Conservation (phyloP, 257 asterid species). For the Eucommia ulmoides region DNA sequence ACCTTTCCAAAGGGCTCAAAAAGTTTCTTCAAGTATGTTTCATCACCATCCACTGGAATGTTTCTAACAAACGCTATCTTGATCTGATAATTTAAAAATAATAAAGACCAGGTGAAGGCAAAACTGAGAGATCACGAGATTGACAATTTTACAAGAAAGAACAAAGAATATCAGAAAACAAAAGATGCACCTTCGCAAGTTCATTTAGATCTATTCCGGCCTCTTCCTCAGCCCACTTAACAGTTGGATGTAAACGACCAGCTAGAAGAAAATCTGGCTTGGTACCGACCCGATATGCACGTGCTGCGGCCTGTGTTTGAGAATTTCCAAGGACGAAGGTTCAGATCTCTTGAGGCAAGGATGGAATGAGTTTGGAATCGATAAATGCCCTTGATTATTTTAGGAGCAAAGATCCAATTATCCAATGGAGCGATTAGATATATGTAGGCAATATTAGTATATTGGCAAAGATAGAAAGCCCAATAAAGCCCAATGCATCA, state of each 20-base stretch:
- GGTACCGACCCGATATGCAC: slow-evolving; percentile 71
- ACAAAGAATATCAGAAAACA: slow-evolving; percentile 6
- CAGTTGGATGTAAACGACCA: slow-evolving; percentile 73
- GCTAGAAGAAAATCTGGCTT: slow-evolving; percentile 74
- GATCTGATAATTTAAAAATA: slow-evolving; percentile 41
- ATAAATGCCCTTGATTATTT: slow-evolving; percentile 17
- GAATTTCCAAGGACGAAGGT: slow-evolving; percentile 54
- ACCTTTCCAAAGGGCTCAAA: slow-evolving; percentile 89
- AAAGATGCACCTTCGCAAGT: slow-evolving; percentile 52
- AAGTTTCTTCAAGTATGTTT: slow-evolving; percentile 51
- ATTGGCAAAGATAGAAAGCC: slow-evolving; percentile 13
- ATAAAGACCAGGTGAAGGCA: slow-evolving; percentile 9
- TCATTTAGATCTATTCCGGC: slow-evolving; percentile 40
- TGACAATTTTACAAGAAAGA: slow-evolving; percentile 1
- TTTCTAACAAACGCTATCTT: slow-evolving; percentile 72
- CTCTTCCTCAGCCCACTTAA: slow-evolving; percentile 88
- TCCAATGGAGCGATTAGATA: slow-evolving; percentile 15
- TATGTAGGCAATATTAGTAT: slow-evolving; percentile 10
- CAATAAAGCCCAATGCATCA: slow-evolving; percentile 4
- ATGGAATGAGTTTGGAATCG: slow-evolving; percentile 18
- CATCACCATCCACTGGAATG: slow-evolving; percentile 62
- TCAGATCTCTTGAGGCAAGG: slow-evolving; percentile 30
- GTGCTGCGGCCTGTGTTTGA: slow-evolving; percentile 94
- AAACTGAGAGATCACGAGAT: background rate
- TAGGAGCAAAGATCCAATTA: slow-evolving; percentile 15